phyloP scores from a whole-genome alignment of 345 rosid species.

The Euphorbia pulcherrima region DNA sequence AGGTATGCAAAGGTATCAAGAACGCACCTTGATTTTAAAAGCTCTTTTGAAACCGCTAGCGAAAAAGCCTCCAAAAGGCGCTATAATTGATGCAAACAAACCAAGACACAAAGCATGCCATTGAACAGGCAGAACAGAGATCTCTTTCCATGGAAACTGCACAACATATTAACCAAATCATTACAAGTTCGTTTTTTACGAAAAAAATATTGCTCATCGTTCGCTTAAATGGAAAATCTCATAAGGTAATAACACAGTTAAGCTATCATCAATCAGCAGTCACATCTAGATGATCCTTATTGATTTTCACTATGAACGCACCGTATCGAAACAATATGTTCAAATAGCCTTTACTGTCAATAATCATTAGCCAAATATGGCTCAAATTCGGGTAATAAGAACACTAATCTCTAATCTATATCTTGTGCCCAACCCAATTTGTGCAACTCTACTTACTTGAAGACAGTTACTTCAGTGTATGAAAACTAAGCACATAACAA shows the following conservation, averaged over 20 bases:
- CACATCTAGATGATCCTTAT: background rate
- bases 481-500: background rate
- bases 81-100: conserved; percentile 94
- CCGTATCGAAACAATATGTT: background rate
- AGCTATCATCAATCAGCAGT: background rate
- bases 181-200: background rate
- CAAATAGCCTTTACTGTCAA: background rate
- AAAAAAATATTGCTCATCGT: background rate
- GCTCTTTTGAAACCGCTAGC: conserved; percentile 98
- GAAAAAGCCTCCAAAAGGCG: conserved; percentile 98
- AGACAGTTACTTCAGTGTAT: background rate
- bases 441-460: background rate
- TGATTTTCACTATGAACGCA: too few species aligned
- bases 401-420: background rate
- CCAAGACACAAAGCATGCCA: conserved; percentile 95
- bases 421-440: background rate
- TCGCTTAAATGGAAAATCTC: background rate
- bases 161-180: conserved; percentile 4
- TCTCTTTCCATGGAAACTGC: conserved; percentile 92
- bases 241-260: background rate
- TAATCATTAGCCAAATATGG: background rate
- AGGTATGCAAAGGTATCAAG: background rate
- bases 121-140: conserved; percentile 75
- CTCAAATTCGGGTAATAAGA: background rate
- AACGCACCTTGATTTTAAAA: conserved; percentile 76